Conservation (phyloP, 2,329 filamentous ascomycete species). For the Aspergillus oerlinghausenensis region DNA sequence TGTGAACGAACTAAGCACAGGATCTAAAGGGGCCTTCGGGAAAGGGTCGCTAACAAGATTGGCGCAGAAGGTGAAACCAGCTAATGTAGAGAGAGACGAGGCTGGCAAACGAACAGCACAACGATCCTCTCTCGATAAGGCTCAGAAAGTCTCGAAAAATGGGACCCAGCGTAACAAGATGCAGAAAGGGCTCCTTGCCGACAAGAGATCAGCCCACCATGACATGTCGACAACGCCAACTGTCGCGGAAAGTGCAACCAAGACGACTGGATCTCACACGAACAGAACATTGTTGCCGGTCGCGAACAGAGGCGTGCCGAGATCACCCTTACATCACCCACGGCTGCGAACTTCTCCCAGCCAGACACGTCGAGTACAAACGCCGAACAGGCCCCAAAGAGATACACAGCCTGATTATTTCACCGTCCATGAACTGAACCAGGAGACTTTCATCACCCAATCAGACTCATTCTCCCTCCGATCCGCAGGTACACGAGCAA, state of each 20-base stretch:
- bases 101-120: conserved; percentile 15
- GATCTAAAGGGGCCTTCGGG: conserved; percentile 18
- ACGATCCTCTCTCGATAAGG: conserved; percentile 15
- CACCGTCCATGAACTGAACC: conserved; percentile 33
- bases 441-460: conserved; percentile 39
- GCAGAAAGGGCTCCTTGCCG: conserved; percentile 13
- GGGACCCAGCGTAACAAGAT: conserved; percentile 13
- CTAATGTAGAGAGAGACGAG: conserved; percentile 22
- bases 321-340: conserved; percentile 23
- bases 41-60: conserved; percentile 29
- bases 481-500: conserved; percentile 30
- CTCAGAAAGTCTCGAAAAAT: background rate
- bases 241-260: conserved; percentile 9
- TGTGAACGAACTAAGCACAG: conserved; percentile 16
- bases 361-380: conserved; percentile 13
- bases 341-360: conserved; percentile 19
- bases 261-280: conserved; percentile 3
- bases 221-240: conserved; percentile 5
- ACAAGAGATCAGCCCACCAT: conserved; percentile 14
- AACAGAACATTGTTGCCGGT: conserved; percentile 13
- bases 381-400: conserved; percentile 13
- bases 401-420: conserved; percentile 28
- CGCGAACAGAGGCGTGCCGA: conserved; percentile 26
- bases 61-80: conserved; percentile 31
- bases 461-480: conserved; percentile 40